A percentile compares a stretch with the other conserved stretches of the same genome.
Conservation (phyloP, 352 stramenopile species). For the Albugo candida region DNA sequence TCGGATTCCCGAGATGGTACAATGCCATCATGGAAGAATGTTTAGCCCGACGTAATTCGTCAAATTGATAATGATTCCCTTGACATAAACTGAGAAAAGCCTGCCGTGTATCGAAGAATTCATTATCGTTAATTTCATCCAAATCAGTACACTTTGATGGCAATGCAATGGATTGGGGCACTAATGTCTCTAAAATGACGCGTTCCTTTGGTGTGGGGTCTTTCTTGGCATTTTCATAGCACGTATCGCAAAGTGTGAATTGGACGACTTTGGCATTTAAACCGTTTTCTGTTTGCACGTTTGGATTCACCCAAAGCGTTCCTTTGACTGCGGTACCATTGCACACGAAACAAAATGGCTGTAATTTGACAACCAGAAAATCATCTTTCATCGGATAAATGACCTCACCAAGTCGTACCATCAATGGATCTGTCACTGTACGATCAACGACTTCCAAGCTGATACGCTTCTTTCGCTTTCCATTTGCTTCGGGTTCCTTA, state of each 20-base stretch:
- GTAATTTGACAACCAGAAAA: slow-evolving; percentile 73
- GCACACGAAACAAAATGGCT: slow-evolving; percentile 66
- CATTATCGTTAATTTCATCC: slow-evolving; percentile 70
- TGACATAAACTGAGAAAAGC: slow-evolving; percentile 94
- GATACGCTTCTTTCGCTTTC: slow-evolving; percentile 15
- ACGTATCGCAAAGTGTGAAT: slow-evolving; percentile 53
- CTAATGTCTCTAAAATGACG: slow-evolving; percentile 19
- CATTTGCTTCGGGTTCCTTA: slow-evolving; percentile 9
- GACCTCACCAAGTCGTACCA: slow-evolving; percentile 72
- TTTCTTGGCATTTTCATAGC: slow-evolving; percentile 28
- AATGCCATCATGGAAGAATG: slow-evolving; percentile 99
- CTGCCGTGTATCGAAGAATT: slow-evolving; percentile 93
- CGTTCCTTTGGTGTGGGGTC: slow-evolving; percentile 14
- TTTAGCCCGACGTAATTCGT: slow-evolving; percentile 95
- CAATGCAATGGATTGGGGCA: slow-evolving; percentile 29
- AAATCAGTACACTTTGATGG: slow-evolving; percentile 59
- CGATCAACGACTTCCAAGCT: slow-evolving; percentile 44
- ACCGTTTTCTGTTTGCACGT: slow-evolving; percentile 34
- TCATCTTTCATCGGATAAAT: slow-evolving; percentile 83
- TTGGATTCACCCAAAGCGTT: slow-evolving; percentile 37
- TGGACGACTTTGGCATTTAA: slow-evolving; percentile 48
- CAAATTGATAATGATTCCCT: slow-evolving; percentile 98
- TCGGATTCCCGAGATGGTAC: slow-evolving; percentile 95
- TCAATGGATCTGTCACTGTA: slow-evolving; percentile 53
- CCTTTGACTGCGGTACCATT: slow-evolving; percentile 57